Evolutionary conservation across 169 alveolate species (phyloP).

Genomic region (Plasmodium yoelii): DNA sequence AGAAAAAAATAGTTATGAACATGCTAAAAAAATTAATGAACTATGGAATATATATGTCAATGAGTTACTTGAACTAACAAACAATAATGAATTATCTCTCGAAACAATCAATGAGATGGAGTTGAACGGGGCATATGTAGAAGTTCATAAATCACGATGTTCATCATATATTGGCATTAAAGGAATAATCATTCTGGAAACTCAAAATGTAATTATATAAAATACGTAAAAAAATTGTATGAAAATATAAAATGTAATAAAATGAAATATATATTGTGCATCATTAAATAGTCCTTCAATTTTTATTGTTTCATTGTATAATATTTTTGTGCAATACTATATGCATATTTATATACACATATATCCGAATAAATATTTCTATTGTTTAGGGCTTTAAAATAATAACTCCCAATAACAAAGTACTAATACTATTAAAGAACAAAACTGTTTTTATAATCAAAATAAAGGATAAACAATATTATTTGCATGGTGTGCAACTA

Average conservation of each 20-base stretch:
- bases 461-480: slow-evolving; percentile 55
- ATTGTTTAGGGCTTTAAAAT: slow-evolving; percentile 59
- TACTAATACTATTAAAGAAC: slow-evolving; percentile 46
- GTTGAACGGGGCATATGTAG: slow-evolving; percentile 70
- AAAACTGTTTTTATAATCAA: slow-evolving; percentile 62
- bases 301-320: not conserved
- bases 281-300: too few species aligned
- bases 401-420: slow-evolving; percentile 60
- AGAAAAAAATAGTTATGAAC: slow-evolving; percentile 35
- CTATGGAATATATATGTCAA: slow-evolving; percentile 68
- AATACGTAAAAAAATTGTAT: not conserved
- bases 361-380: slow-evolving; percentile 1
- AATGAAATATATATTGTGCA: not conserved
- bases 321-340: not conserved
- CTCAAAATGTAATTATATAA: slow-evolving; percentile 56
- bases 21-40: slow-evolving; percentile 46
- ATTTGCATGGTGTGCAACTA: slow-evolving; percentile 63
- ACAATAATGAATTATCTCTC: slow-evolving; percentile 18
- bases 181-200: slow-evolving; percentile 71
- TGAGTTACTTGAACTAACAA: slow-evolving; percentile 40
- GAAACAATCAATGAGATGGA: slow-evolving; percentile 71
- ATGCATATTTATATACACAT: not conserved
- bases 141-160: slow-evolving; percentile 73
- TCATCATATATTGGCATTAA: slow-evolving; percentile 63
- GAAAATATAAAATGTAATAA: not conserved